Evolutionary conservation across 208 protist species (phyloP), one percentile per base, ranked within the genome.

Genomic region (Trypanosoma theileri): DNA sequence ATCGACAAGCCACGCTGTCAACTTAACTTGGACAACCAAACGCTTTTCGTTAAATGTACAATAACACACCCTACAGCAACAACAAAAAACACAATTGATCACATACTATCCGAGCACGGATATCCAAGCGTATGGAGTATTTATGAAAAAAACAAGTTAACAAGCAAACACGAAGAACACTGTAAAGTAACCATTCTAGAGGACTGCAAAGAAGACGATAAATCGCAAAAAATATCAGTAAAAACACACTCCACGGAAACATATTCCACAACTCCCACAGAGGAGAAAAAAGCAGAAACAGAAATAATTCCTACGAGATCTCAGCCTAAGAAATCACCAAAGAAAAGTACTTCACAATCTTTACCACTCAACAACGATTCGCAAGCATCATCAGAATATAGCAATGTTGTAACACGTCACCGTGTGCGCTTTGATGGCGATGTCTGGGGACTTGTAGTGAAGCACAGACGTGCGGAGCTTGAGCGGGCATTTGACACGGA

Each of bases 351-450:
- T 8, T 35, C 6, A 35, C 4, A 35, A 35, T 35, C 28, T 6
- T 8, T 35, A n/a, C 21, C 50, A 21, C 19, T 57, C 17, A 21
- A 21, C 22, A 16, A 6, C 4, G 44, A 24, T 14, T 13, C 4
- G 17, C 26, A 19, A 14, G 22, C 51, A 7, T 21, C 42, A 16
- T 8, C 51, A 31, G 17, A 45, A 4, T 24, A 59, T 6, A 55
- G 64, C n/a, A 21, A 53, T 10, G 62, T 77, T 13, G 72, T 77
- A 13, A 86, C 73, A 12, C 68, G 50, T 12, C 85, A 86, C 70
- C 66, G 75, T 52, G 77, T 84, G 8, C 45, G 58, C 21, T 77
- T 88, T 41, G 61, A 81, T 4, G 82, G 85, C 17, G 62, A 75
- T 8, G 61, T 69, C n/a, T 88, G 80, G 80, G 66, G 51, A 0